Conservation (phyloP, 306 rosid species). For the Rosa multiflora region DNA sequence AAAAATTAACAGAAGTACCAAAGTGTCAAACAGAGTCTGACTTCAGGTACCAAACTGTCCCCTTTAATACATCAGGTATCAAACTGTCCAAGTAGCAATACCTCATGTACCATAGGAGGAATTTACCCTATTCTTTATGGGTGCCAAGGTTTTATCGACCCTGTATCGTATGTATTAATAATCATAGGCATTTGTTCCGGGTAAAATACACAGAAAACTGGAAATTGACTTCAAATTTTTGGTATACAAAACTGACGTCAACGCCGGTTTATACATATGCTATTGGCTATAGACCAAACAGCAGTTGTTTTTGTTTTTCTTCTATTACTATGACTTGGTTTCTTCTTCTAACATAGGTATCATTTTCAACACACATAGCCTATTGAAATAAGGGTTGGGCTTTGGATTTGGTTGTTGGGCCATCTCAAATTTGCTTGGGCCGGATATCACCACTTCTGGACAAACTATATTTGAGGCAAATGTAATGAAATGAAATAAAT, state of each 20-base stretch:
- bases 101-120: too few relatives aligned
- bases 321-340: not conserved
- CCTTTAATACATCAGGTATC: too few relatives aligned
- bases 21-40: too few relatives aligned
- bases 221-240: constrained; percentile 32
- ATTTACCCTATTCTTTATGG: constrained; percentile 18
- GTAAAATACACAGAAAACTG: constrained; percentile 11
- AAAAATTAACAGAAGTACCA: too few relatives aligned
- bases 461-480: not conserved
- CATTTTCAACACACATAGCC: not conserved
- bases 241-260: constrained; percentile 7
- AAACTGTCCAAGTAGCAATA: too few relatives aligned
- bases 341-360: not conserved
- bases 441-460: too few relatives aligned
- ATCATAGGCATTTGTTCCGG: constrained; percentile 18
- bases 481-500: too few relatives aligned
- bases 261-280: constrained; percentile 40
- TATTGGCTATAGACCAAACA: constrained; percentile 12
- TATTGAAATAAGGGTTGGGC: not conserved
- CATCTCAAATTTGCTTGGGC: too few relatives aligned
- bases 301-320: not conserved
- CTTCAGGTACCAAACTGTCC: too few relatives aligned
- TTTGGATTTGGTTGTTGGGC: too few relatives aligned
- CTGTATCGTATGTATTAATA: constrained; percentile 24
- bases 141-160: constrained; percentile 13